phyloP scores from a whole-genome alignment of 2,329 filamentous ascomycete genomes.

The Aspergillus viridinutans region DNA sequence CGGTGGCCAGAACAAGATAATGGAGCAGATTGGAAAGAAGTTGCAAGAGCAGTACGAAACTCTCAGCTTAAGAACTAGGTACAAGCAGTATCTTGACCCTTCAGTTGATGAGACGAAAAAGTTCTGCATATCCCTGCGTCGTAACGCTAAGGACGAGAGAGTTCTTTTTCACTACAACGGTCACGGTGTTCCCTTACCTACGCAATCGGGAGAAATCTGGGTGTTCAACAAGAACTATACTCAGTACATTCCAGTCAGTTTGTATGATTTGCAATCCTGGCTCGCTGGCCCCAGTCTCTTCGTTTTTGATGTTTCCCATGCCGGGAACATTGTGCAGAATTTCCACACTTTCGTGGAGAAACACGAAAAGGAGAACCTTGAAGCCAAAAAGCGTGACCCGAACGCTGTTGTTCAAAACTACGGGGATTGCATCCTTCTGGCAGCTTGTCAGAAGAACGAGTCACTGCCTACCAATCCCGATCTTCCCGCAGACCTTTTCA shows the following conservation, averaged over 20 bases:
- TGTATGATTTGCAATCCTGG: constrained; percentile 95
- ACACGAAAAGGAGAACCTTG: constrained; percentile 83
- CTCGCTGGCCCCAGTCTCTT: constrained; percentile 92
- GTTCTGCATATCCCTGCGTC: constrained; percentile 82
- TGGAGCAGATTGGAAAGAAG: constrained; percentile 93
- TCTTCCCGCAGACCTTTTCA: constrained; percentile 91
- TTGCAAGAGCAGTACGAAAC: constrained; percentile 97
- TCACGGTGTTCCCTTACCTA: constrained; percentile 93
- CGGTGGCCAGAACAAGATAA: constrained; percentile 69
- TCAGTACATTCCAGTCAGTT: constrained; percentile 93
- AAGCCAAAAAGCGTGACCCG: constrained; percentile 70
- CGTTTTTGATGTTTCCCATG: constrained; percentile 96
- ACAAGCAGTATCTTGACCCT: constrained; percentile 94
- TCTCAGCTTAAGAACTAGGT: constrained; percentile 88
- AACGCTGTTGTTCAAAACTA: constrained; percentile 61
- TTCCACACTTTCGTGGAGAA: constrained; percentile 94
- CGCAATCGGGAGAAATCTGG: constrained; percentile 95
- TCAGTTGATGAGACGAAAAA: constrained; percentile 97
- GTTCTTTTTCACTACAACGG: constrained; percentile 99
- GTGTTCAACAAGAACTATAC: constrained; percentile 99
- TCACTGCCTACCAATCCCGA: constrained; percentile 92
- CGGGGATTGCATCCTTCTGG: constrained; percentile 85
- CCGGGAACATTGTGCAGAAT: constrained; percentile 90
- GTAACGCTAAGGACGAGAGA: constrained; percentile 92
- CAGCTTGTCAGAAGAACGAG: constrained; percentile 85